A percentile compares a stretch with the other conserved stretches of the same genome.
Evolutionary conservation across 23 red algal species (phyloP).

Genomic region (Chondrus crispus): DNA sequence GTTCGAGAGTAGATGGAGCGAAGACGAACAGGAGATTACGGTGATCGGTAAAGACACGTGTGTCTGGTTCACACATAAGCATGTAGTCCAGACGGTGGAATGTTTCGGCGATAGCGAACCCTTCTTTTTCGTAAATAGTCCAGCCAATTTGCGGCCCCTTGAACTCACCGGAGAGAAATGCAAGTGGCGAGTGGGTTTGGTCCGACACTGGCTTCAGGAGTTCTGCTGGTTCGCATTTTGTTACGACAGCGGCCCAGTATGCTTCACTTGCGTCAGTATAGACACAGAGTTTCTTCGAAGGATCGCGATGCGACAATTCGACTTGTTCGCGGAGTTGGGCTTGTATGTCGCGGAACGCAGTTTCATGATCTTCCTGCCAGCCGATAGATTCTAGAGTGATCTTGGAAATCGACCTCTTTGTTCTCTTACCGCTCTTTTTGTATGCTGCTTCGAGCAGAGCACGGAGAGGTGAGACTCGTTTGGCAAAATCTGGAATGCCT

Average conservation of each 20-base stretch:
- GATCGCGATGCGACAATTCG: neutral
- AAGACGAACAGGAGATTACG: slow-evolving; percentile 30
- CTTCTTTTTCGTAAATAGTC: slow-evolving; percentile 32
- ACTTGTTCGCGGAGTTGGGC: neutral
- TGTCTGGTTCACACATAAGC: neutral
- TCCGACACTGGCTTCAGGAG: neutral
- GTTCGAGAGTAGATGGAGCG: neutral
- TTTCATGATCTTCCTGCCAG: neutral
- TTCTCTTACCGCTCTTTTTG: neutral
- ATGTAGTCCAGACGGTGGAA: slow-evolving; percentile 6
- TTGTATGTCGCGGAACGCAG: neutral
- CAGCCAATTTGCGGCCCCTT: neutral
- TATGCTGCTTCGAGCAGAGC: slow-evolving; percentile 9
- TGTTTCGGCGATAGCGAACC: slow-evolving; percentile 1
- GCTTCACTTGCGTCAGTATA: neutral
- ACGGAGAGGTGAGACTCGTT: neutral
- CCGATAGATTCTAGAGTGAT: neutral
- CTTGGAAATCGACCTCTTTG: neutral
- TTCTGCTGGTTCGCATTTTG: neutral
- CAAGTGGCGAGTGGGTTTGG: slow-evolving; percentile 24
- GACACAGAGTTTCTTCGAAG: neutral
- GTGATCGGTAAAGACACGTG: slow-evolving; percentile 18
- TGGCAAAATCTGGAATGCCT: neutral
- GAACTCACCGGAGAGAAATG: neutral
- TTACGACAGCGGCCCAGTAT: neutral